Conservation (phyloP, 208 protist genomes). For the Perkinsela sp. region DNA sequence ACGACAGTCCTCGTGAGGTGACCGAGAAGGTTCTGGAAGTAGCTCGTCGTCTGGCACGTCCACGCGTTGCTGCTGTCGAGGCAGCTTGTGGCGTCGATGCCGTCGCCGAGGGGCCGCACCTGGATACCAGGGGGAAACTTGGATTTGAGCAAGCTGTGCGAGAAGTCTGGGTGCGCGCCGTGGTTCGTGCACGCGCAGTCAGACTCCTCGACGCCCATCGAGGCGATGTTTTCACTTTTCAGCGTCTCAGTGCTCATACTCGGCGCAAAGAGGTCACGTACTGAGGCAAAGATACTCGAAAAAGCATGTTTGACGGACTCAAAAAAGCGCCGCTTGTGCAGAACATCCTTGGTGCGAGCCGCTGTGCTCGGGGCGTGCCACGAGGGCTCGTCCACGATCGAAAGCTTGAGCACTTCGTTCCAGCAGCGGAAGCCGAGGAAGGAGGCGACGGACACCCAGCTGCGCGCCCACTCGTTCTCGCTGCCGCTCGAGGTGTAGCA, state of each 20-base stretch:
- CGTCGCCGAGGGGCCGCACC: not conserved
- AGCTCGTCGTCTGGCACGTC: not conserved
- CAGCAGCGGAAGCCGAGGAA: not conserved
- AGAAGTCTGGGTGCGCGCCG: not conserved
- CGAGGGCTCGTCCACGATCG: not conserved
- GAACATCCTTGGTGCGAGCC: not conserved
- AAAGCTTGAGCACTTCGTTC: not conserved
- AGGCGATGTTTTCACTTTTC: not conserved
- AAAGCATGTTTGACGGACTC: not conserved
- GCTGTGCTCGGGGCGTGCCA: not conserved
- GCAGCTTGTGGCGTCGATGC: not conserved
- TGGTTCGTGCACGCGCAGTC: not conserved
- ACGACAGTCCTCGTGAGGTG: not conserved
- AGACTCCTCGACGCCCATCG: not conserved
- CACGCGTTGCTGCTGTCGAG: not conserved
- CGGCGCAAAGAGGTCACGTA: not conserved
- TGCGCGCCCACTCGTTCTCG: not conserved
- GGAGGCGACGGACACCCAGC: not conserved
- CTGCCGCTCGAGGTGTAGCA: not conserved
- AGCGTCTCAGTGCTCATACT: not conserved
- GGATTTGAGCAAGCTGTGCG: not conserved
- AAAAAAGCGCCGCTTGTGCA: not conserved
- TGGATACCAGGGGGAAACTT: not conserved
- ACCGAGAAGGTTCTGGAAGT: not conserved
- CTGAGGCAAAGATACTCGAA: too few species aligned